These are phyloP conservation scores for Aspergillus pseudoterreus DNA, from an alignment of 2,329 filamentous ascomycete species.

Conservation along the genomic window DNA sequence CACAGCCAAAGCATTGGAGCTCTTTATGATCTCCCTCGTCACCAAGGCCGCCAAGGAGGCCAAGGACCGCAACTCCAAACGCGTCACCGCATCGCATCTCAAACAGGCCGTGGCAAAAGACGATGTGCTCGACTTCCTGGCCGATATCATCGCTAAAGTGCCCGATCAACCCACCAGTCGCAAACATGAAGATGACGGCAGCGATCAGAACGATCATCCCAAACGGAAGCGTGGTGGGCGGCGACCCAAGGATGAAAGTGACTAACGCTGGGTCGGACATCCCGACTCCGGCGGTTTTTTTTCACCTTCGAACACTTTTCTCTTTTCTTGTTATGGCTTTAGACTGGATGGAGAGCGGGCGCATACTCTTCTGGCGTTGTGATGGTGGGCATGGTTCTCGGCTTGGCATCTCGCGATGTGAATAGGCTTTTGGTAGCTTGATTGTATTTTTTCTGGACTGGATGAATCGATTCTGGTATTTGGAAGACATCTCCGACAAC, in stretches of 20 bases:
- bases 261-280: slow-evolving; percentile 16
- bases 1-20: slow-evolving; percentile 82
- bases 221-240: slow-evolving; percentile 45
- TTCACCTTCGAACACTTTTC: not conserved
- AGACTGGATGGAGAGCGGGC: slow-evolving; percentile 23
- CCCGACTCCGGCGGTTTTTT: not conserved
- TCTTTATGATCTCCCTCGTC: slow-evolving; percentile 96
- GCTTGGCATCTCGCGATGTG: slow-evolving; percentile 20
- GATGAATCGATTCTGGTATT: not conserved
- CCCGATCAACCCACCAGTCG: slow-evolving; percentile 55
- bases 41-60: slow-evolving; percentile 83
- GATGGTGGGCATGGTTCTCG: slow-evolving; percentile 17
- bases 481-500: too few species aligned
- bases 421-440: slow-evolving; percentile 12
- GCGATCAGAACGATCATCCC: slow-evolving; percentile 46
- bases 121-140: slow-evolving; percentile 90
- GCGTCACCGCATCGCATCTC: slow-evolving; percentile 84
- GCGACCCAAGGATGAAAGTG: slow-evolving; percentile 39
- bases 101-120: slow-evolving; percentile 86
- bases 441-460: slow-evolving; percentile 2
- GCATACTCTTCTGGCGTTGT: slow-evolving; percentile 24
- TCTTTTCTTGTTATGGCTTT: slow-evolving; percentile 16
- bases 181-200: slow-evolving; percentile 44
- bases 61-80: slow-evolving; percentile 76
- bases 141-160: slow-evolving; percentile 84